Percentiles rank a stretch among this genome's conserved stretches.
These are phyloP conservation scores for Clonostachys chloroleuca DNA, from an alignment of 2,329 filamentous ascomycete species.

Conservation along the genomic window DNA sequence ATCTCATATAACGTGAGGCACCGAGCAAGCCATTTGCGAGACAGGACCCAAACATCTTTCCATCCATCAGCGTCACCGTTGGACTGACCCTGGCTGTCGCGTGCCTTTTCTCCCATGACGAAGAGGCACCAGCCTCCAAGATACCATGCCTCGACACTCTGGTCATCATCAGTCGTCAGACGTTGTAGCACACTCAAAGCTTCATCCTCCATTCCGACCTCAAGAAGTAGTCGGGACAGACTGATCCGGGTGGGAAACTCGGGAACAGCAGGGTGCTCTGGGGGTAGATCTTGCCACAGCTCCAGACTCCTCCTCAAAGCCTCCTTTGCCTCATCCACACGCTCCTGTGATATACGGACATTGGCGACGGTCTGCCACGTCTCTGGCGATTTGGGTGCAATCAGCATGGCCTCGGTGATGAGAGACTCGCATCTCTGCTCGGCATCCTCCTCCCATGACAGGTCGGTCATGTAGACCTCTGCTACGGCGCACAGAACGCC, in stretches of 20 bases:
- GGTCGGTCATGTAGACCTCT: conserved; percentile 98
- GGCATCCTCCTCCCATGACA: conserved; percentile 88
- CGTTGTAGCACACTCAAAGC: conserved; percentile 82
- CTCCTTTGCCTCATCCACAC: conserved; percentile 72
- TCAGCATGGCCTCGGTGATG: conserved; percentile 83
- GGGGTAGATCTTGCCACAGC: conserved; percentile 76
- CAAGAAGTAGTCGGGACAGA: conserved; percentile 81
- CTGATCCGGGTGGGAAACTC: conserved; percentile 84
- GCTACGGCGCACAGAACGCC: conserved; percentile 91
- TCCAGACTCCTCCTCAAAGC: conserved; percentile 77
- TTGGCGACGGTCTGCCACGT: conserved; percentile 95
- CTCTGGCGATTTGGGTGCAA: conserved; percentile 77
- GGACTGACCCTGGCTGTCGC: conserved; percentile 25
- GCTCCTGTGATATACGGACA: conserved; percentile 83
- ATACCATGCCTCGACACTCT: conserved; percentile 96
- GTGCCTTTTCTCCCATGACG: conserved; percentile 67
- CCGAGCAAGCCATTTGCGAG: conserved; percentile 78
- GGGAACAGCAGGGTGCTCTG: conserved; percentile 68
- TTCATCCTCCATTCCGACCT: conserved; percentile 80
- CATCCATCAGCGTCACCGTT: conserved; percentile 36
- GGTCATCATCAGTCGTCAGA: conserved; percentile 82
- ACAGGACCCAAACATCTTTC: conserved; percentile 64
- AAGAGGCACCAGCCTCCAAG: conserved; percentile 91
- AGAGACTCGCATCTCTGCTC: conserved; percentile 84
- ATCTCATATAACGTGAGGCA: conserved; percentile 74